Percentiles rank a stretch among this genome's conserved stretches.
These are phyloP conservation scores for Candida pini DNA, from an alignment of 805 yeast genomes.

Conservation along the genomic window DNA sequence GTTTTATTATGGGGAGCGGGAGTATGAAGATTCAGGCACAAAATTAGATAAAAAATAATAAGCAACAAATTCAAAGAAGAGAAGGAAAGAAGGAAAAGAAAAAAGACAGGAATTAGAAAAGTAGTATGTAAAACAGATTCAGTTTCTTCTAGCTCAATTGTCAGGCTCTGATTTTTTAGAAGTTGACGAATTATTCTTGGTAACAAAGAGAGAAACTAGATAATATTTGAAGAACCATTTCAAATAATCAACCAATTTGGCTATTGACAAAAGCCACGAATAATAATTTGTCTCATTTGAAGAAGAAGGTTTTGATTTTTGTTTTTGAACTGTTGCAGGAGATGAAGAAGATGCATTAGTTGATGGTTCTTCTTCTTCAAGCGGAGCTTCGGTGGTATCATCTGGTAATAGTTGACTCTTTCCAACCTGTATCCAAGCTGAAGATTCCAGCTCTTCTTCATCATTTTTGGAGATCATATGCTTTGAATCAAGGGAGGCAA, in stretches of 20 bases:
- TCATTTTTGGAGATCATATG: not conserved
- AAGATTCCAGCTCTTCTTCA: constrained; percentile 3
- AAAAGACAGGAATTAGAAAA: not conserved
- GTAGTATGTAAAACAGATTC: not conserved
- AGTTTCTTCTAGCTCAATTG: not conserved
- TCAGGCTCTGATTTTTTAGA: no score
- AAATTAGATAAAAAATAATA: not conserved
- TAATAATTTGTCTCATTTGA: constrained; percentile 8
- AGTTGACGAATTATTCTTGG: no score
- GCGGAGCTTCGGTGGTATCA: not conserved
- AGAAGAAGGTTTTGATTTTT: not conserved
- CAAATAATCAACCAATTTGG: constrained; percentile 11
- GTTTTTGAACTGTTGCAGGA: not conserved
- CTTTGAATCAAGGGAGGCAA: constrained; percentile 5
- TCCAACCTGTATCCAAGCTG: constrained; percentile 13
- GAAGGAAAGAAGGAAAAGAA: not conserved
- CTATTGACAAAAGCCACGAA: constrained; percentile 13
- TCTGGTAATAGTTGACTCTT: constrained; percentile 1
- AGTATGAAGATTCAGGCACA: not conserved
- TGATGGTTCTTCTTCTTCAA: constrained; percentile 1
- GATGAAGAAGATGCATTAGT: not conserved
- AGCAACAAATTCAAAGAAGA: not conserved
- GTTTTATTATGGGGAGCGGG: not conserved
- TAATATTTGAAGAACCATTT: constrained; percentile 19
- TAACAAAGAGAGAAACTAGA: constrained; percentile 11